Percentiles rank a stretch among this genome's conserved stretches.
These are phyloP conservation scores for Colletotrichum orbiculare DNA, from an alignment of 2,329 filamentous ascomycete genomes.

Conservation along the genomic window DNA sequence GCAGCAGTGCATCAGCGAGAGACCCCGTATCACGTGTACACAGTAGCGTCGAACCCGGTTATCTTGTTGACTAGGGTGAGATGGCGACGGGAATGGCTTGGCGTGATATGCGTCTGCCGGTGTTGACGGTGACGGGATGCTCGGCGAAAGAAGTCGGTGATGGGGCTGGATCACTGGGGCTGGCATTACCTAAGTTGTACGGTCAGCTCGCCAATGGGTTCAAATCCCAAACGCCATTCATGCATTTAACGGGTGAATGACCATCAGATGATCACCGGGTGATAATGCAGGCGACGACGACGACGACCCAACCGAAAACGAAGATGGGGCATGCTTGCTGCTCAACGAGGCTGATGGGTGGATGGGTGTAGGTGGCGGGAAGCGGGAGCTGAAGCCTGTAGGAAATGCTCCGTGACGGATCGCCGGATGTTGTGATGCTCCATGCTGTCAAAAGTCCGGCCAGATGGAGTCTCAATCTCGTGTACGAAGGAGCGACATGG, in stretches of 20 bases:
- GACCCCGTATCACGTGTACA: background rate
- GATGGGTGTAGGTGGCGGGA: constrained; percentile 1
- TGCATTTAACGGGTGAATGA: constrained; percentile 29
- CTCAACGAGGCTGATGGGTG: background rate
- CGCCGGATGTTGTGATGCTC: constrained; percentile 21
- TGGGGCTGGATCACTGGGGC: no score
- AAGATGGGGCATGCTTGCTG: constrained; percentile 1
- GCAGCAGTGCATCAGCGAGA: constrained; percentile 7
- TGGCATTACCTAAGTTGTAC: constrained; percentile 1
- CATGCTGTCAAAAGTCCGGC: constrained; percentile 7
- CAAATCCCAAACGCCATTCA: constrained; percentile 13
- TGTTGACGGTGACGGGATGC: constrained; percentile 6
- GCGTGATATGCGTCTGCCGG: constrained; percentile 24
- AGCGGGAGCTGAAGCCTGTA: constrained; percentile 6
- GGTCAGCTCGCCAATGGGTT: constrained; percentile 3
- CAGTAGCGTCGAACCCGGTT: no score
- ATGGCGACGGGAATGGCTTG: constrained; percentile 13
- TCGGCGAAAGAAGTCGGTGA: background rate
- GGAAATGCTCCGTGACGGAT: constrained; percentile 23
- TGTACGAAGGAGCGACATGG: constrained; percentile 1
- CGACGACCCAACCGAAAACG: constrained; percentile 18
- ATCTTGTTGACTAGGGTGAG: constrained; percentile 9
- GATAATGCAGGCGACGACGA: constrained; percentile 10
- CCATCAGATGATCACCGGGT: constrained; percentile 34
- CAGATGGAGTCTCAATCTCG: constrained; percentile 3